Evolutionary conservation across 345 rosid genomes (phyloP).

Genomic region (Garcia nutans): DNA sequence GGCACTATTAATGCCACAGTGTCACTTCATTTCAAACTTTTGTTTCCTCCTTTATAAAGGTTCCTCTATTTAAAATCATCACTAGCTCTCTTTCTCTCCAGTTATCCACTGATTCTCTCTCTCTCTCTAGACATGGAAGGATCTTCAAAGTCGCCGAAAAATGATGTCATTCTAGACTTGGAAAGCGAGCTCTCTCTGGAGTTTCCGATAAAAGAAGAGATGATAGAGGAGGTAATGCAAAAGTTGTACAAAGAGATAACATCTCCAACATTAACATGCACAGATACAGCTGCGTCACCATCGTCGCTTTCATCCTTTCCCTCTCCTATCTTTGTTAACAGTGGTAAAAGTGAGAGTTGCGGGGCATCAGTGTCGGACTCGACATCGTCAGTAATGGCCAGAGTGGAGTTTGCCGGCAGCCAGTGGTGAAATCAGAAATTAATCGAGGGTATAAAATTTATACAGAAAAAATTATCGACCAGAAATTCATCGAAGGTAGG

Average conservation of each 20-base stretch:
- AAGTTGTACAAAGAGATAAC: conserved; percentile 48
- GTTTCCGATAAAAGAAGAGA: conserved; percentile 36
- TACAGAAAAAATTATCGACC: too few species aligned
- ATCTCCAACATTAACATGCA: neutral
- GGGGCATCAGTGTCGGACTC: conserved; percentile 40
- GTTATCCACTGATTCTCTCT: neutral
- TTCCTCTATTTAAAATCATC: neutral
- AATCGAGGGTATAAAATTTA: too few species aligned
- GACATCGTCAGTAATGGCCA: conserved; percentile 38
- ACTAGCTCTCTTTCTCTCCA: neutral
- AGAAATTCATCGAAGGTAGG: too few species aligned
- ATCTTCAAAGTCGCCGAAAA: conserved; percentile 9
- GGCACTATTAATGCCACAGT: conserved; percentile 23
- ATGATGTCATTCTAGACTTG: conserved; percentile 12
- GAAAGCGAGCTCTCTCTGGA: conserved; percentile 30
- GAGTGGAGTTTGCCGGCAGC: conserved; percentile 30
- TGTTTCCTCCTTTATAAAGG: conserved; percentile 2
- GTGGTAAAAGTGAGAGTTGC: conserved; percentile 37
- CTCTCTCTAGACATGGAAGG: conserved; percentile 7
- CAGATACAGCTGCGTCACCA: neutral
- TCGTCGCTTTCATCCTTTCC: conserved; percentile 1
- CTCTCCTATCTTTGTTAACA: neutral
- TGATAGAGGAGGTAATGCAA: conserved; percentile 44
- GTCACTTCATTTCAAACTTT: too few species aligned
- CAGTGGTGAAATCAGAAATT: too few species aligned